A percentile compares a stretch with the other conserved stretches of the same genome.
Evolutionary conservation across 2,329 filamentous ascomycete genomes (phyloP).

Genomic region (Cadophora gregata): DNA sequence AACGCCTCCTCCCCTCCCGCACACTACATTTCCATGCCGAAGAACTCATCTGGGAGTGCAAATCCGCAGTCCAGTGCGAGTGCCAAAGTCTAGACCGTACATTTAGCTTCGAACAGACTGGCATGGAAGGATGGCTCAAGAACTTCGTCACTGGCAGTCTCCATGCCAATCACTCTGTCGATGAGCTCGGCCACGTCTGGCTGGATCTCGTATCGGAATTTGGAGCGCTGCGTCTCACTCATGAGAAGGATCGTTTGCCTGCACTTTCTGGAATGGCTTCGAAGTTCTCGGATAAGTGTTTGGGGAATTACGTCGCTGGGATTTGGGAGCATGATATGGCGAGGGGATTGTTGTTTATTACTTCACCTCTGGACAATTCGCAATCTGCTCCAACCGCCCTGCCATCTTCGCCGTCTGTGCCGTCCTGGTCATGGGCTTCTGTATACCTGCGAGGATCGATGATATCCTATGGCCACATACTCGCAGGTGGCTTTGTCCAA

Average conservation of each 20-base stretch:
- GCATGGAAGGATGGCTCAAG: neutral
- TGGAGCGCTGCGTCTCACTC: neutral
- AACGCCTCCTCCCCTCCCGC: neutral
- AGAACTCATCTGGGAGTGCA: conserved; percentile 15
- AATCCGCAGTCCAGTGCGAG: neutral
- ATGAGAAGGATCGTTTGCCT: neutral
- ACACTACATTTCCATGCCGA: conserved; percentile 1
- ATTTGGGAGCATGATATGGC: conserved; percentile 7
- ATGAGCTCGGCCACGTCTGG: neutral
- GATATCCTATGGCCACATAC: neutral
- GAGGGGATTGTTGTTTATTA: neutral
- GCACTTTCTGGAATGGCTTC: neutral
- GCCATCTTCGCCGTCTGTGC: neutral
- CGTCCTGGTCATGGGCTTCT: conserved; percentile 7
- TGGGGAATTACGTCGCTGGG: neutral
- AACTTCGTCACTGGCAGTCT: neutral
- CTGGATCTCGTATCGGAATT: conserved; percentile 3
- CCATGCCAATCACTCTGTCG: neutral
- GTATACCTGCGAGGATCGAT: neutral
- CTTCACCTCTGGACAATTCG: neutral
- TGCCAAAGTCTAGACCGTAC: neutral
- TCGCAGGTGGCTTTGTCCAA: neutral
- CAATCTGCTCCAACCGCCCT: neutral
- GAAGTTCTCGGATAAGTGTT: neutral
- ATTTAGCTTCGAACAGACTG: neutral